Base-by-base conservation (phyloP, 1,284 basidiomycete genomes). In the Leccinum ponderosum region DNA sequence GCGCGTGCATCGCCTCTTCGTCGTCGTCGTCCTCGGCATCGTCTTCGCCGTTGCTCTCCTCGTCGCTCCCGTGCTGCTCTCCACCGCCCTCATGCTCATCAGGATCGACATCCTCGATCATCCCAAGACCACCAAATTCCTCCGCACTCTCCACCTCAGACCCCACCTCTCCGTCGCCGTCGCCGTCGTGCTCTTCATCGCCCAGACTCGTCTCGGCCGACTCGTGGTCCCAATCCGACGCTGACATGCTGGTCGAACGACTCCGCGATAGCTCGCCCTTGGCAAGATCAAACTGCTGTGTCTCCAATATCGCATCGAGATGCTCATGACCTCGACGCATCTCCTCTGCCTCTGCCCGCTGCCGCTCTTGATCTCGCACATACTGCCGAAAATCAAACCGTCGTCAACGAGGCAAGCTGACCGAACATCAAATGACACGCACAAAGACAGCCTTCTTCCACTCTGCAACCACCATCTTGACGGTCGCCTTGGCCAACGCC, bases 381-480 rank as follows among this genome's bases (percentile, higher is more conserved):
- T 73, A 71, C 72, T 73, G 29, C 37, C 8, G 22, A 54, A 53
- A 2, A 15, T 42, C 39, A 48, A 31, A 29, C 3, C 8, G 35
- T n/a, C 53, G 17, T 22, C 12, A 54, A 20, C 2, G 20, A 54
- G 25, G 7, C 14, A 4, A 54, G 22, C 4, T 11, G 17, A 6
- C 7, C 8, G 20, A 33, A 50, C 27, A 50, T 12, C 11, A 15
- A 33, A 35, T 0, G 33, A 53, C 27, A 83, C 92, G 73, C 72
- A 94, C 94, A 68, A 90, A 90, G 55, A 95, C 87, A 2, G 93
- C 96, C 66, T 94, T 87, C 71, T 90, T 92, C 96, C 96, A 98
- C 68, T 95, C 91, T 35, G 83, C 84, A 27, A 86, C 80, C 20
- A 98, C 87, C 68, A 91, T 80, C 66, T 83, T 84, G 57, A 87